Conservation (phyloP, 1,284 basidiomycete genomes). For the Apiotrichum brassicae region DNA sequence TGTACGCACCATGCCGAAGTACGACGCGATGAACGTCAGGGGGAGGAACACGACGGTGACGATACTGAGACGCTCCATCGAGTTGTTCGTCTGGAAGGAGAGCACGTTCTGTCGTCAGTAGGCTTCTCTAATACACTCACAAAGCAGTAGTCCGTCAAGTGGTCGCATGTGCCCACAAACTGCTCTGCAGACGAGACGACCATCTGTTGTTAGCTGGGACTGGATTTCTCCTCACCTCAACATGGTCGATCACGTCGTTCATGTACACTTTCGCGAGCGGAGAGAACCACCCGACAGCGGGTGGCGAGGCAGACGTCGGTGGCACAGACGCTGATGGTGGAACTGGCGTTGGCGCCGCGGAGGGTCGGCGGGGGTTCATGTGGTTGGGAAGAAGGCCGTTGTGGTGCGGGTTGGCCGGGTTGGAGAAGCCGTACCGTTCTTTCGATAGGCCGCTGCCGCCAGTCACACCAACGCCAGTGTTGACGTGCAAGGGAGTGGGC, state of each 20-base stretch:
- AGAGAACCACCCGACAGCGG: slow-evolving; percentile 31
- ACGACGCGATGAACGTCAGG: slow-evolving; percentile 30
- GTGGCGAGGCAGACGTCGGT: not conserved
- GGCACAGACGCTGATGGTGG: not conserved
- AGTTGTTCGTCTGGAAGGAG: slow-evolving; percentile 45
- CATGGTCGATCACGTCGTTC: slow-evolving; percentile 44
- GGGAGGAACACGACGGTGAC: slow-evolving; percentile 47
- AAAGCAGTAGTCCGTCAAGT: slow-evolving; percentile 46
- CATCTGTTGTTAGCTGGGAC: slow-evolving; percentile 14
- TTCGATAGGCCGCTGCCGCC: too few species aligned
- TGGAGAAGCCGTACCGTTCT: too few species aligned
- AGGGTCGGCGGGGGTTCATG: not conserved
- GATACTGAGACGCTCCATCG: slow-evolving; percentile 46
- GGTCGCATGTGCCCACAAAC: slow-evolving; percentile 43
- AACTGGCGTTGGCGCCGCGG: not conserved
- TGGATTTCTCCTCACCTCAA: slow-evolving; percentile 25
- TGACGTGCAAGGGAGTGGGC: not conserved
- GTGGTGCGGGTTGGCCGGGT: slow-evolving; percentile 6
- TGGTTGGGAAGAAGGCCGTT: slow-evolving; percentile 1
- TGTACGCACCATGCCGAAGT: slow-evolving; percentile 35
- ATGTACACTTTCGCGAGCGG: slow-evolving; percentile 42
- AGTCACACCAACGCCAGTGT: not conserved
- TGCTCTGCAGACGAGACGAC: slow-evolving; percentile 43
- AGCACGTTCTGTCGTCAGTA: slow-evolving; percentile 31
- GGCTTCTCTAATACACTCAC: slow-evolving; percentile 21